Evolutionary conservation across 495 filamentous ascomycete species (phyloP).

Genomic region (Bathelium albidoporum): DNA sequence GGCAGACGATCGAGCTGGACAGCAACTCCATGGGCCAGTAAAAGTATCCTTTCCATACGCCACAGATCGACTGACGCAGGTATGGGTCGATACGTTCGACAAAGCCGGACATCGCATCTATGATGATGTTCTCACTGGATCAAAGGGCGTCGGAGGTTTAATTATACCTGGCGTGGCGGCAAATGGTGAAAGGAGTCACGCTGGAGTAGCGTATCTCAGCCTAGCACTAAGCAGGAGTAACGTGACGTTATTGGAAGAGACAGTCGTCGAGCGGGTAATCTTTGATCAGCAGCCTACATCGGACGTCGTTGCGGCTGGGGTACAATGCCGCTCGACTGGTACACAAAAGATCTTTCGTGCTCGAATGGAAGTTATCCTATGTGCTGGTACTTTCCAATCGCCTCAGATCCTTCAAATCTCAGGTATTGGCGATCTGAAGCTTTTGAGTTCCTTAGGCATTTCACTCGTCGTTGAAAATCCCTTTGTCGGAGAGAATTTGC

Average conservation of each 20-base stretch:
- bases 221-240: background rate
- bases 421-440: conserved; percentile 14
- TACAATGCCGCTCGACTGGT: background rate
- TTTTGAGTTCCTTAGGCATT: conserved; percentile 8
- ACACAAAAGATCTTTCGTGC: background rate
- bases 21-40: background rate
- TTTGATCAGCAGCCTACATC: background rate
- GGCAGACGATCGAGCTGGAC: background rate
- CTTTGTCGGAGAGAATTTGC: conserved; percentile 14
- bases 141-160: background rate
- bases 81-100: background rate
- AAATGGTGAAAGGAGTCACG: background rate
- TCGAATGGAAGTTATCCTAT: conserved; percentile 14
- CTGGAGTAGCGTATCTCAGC: background rate
- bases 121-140: background rate
- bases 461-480: conserved; percentile 7
- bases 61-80: background rate
- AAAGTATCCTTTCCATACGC: background rate
- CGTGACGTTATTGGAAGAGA: background rate
- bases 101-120: background rate
- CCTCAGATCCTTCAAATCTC: conserved; percentile 16
- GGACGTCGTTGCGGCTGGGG: background rate
- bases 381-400: conserved; percentile 12
- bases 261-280: background rate
- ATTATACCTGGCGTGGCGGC: background rate